These are phyloP conservation scores for Athelia sp. DNA, from an alignment of 1,284 basidiomycete species.

Conservation along the genomic window DNA sequence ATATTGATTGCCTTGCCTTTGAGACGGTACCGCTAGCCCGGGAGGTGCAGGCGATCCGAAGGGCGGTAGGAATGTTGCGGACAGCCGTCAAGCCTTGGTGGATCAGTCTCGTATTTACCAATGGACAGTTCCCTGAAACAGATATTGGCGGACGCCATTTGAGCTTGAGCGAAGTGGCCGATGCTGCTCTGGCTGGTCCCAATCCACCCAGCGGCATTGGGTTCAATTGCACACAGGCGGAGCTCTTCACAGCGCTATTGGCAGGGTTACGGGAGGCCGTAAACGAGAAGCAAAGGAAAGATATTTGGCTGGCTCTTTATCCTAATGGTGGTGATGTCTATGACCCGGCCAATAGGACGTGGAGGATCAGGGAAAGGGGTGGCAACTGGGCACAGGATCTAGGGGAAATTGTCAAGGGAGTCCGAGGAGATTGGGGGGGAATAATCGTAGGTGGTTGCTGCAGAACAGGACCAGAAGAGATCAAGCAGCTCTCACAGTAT, in stretches of 20 bases:
- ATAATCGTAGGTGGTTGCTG: slow-evolving; percentile 74
- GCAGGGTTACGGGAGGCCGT: slow-evolving; percentile 24
- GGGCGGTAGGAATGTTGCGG: slow-evolving; percentile 44
- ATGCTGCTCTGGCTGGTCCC: slow-evolving; percentile 21
- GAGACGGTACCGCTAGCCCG: slow-evolving; percentile 73
- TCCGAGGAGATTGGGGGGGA: slow-evolving; percentile 40
- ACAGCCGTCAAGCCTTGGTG: slow-evolving; percentile 60
- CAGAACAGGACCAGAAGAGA: slow-evolving; percentile 53
- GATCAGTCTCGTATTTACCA: slow-evolving; percentile 69
- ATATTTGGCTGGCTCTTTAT: slow-evolving; percentile 63
- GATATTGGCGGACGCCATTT: slow-evolving; percentile 20
- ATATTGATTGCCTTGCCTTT: slow-evolving; percentile 66
- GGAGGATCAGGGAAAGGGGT: slow-evolving; percentile 27
- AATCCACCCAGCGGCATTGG: slow-evolving; percentile 51
- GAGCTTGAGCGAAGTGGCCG: slow-evolving; percentile 31
- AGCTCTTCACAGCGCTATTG: slow-evolving; percentile 32
- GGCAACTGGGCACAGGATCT: slow-evolving; percentile 43
- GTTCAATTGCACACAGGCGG: slow-evolving; percentile 64
- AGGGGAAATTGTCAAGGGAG: slow-evolving; percentile 19
- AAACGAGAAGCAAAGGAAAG: slow-evolving; percentile 6
- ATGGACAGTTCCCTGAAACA: slow-evolving; percentile 45
- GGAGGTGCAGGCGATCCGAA: slow-evolving; percentile 64
- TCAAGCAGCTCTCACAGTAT: slow-evolving; percentile 25
- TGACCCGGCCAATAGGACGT: slow-evolving; percentile 42
- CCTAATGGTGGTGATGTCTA: slow-evolving; percentile 68